Conservation (phyloP, 2,329 filamentous ascomycete genomes). For the Colletotrichum sp. region DNA sequence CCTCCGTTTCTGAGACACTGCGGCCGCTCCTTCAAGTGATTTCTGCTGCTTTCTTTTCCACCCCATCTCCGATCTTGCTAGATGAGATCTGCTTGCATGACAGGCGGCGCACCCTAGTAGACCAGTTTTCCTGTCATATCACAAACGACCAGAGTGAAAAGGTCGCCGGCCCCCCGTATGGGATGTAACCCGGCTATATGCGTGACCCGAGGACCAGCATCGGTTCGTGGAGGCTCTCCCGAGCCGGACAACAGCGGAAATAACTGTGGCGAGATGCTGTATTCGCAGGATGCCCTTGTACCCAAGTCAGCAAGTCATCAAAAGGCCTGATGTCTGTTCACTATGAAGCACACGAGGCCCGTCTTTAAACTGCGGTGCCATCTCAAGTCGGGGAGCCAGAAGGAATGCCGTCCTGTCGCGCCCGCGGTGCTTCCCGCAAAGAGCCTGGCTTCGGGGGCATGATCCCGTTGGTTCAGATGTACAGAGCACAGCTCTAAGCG, state of each 20-base stretch:
- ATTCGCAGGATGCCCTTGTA: neutral
- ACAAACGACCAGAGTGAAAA: neutral
- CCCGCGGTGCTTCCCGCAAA: neutral
- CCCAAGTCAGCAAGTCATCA: neutral
- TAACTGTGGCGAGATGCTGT: neutral
- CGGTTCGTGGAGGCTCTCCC: neutral
- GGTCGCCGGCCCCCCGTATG: neutral
- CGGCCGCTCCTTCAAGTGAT: neutral
- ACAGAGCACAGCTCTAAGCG: neutral
- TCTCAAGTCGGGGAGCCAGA: neutral
- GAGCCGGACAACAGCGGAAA: neutral
- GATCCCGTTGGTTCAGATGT: neutral
- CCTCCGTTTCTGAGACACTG: neutral
- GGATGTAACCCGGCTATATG: neutral
- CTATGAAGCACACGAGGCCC: neutral
- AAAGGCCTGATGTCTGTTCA: neutral
- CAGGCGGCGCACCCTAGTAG: neutral
- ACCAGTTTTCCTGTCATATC: neutral
- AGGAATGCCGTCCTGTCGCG: neutral
- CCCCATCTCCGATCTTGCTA: conserved; percentile 1
- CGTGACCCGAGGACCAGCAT: neutral
- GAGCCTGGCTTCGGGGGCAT: neutral
- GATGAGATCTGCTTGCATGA: neutral
- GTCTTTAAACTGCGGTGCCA: neutral
- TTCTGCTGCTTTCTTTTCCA: neutral